phyloP scores from a whole-genome alignment of 177 flowering plant species.

The Vitis hybrid region DNA sequence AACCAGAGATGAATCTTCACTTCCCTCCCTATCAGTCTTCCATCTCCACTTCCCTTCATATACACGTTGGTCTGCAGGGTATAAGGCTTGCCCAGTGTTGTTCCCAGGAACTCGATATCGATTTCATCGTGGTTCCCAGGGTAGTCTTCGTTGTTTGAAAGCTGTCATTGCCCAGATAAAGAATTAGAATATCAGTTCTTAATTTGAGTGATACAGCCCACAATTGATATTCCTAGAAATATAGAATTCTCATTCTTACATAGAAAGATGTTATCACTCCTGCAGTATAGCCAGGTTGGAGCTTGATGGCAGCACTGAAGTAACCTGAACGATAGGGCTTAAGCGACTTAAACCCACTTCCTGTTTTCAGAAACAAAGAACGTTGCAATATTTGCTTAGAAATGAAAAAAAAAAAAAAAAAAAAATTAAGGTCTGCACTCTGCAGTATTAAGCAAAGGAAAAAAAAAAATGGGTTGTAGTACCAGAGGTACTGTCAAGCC shows the following conservation, averaged over 20 bases:
- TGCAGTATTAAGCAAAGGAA: neutral
- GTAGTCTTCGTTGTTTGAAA: constrained; percentile 67
- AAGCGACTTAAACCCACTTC: constrained; percentile 86
- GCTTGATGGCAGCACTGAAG: constrained; percentile 75
- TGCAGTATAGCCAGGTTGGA: constrained; percentile 89
- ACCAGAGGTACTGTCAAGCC: constrained; percentile 83
- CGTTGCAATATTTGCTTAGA: neutral
- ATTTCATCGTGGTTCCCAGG: constrained; percentile 84
- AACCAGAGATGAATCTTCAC: constrained; percentile 83
- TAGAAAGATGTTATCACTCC: constrained; percentile 84
- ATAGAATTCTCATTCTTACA: constrained; percentile 34
- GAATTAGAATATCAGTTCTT: neutral
- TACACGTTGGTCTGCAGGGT: constrained; percentile 83
- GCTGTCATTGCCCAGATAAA: constrained; percentile 31
- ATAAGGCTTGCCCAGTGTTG: constrained; percentile 66
- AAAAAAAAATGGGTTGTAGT: neutral
- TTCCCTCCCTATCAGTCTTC: constrained; percentile 68
- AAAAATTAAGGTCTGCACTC: neutral
- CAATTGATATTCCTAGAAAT: neutral
- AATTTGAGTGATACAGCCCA: neutral
- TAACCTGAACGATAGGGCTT: constrained; percentile 62
- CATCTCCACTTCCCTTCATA: constrained; percentile 85
- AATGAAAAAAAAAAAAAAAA: neutral
- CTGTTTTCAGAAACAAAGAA: constrained; percentile 31
- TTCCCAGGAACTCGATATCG: constrained; percentile 83